Conservation (phyloP, 2,329 filamentous ascomycete species). For the Monilinia fructigena region DNA sequence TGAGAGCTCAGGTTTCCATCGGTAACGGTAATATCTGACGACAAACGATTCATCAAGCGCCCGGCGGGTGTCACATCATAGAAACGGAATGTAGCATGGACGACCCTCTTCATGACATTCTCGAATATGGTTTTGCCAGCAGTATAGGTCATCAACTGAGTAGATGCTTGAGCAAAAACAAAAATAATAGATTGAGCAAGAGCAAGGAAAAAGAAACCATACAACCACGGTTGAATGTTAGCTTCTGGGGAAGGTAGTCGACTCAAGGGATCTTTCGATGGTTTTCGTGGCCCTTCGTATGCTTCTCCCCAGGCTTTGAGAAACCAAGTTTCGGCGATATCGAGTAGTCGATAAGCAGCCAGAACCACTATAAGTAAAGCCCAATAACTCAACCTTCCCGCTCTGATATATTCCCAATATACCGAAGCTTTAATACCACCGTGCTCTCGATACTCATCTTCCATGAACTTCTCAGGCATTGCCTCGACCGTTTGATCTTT, state of each 20-base stretch:
- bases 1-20: slow-evolving; percentile 81
- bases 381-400: slow-evolving; percentile 77
- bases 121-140: slow-evolving; percentile 75
- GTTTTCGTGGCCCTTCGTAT: slow-evolving; percentile 49
- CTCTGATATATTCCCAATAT: slow-evolving; percentile 83
- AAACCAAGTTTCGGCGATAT: slow-evolving; percentile 72
- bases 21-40: slow-evolving; percentile 84
- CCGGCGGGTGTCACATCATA: slow-evolving; percentile 90
- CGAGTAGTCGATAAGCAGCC: slow-evolving; percentile 59
- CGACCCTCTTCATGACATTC: slow-evolving; percentile 69
- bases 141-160: slow-evolving; percentile 75
- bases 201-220: slow-evolving; percentile 67
- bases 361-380: slow-evolving; percentile 61
- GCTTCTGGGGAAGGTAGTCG: slow-evolving; percentile 63
- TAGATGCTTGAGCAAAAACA: slow-evolving; percentile 61
- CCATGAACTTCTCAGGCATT: slow-evolving; percentile 71
- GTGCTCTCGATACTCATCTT: slow-evolving; percentile 71
- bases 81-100: slow-evolving; percentile 80
- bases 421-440: slow-evolving; percentile 73
- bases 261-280: slow-evolving; percentile 43
- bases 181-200: slow-evolving; percentile 58
- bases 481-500: slow-evolving; percentile 44
- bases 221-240: slow-evolving; percentile 72
- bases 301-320: slow-evolving; percentile 85
- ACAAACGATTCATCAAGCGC: slow-evolving; percentile 87